phyloP scores from a whole-genome alignment of 371 early-diverging fungal genomes.

The Circinella minor region DNA sequence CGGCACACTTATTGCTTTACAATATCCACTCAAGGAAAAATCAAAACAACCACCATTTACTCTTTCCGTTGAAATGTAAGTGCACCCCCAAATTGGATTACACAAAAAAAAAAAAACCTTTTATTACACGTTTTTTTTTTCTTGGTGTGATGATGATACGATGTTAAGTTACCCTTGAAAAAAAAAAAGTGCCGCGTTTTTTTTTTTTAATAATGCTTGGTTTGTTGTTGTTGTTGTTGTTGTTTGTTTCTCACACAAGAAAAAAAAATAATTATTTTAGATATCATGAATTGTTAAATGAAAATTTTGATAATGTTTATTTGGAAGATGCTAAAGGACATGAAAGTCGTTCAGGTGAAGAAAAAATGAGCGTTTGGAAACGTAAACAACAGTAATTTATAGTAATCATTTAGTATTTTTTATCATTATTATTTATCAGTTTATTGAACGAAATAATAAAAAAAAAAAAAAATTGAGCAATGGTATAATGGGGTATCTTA shows the following conservation, averaged over 20 bases:
- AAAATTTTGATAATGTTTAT: constrained; percentile 61
- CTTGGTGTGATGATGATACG: no score
- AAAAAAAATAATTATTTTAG: not conserved
- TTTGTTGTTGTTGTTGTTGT: not conserved
- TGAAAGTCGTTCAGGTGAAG: constrained; percentile 55
- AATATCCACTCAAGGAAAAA: constrained; percentile 72
- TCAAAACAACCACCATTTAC: not conserved
- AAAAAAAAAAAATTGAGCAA: not conserved
- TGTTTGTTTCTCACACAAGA: not conserved
- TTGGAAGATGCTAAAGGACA: constrained; percentile 60
- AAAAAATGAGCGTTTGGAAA: constrained; percentile 66
- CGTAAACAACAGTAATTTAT: constrained; percentile 8
- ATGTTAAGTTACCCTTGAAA: not conserved
- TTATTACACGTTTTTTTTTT: not conserved
- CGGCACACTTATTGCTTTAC: constrained; percentile 81
- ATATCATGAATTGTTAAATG: constrained; percentile 37
- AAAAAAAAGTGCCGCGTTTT: constrained; percentile 8
- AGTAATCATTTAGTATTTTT: no score
- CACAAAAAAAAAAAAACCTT: no score
- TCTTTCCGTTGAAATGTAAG: constrained; percentile 1
- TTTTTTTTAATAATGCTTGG: constrained; percentile 3
- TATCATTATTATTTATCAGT: not conserved
- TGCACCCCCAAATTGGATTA: not conserved
- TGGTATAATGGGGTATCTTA: no score
- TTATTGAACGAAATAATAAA: not conserved